phyloP scores from a whole-genome alignment of 106 monocot species.

The Ottelia alismoides region DNA sequence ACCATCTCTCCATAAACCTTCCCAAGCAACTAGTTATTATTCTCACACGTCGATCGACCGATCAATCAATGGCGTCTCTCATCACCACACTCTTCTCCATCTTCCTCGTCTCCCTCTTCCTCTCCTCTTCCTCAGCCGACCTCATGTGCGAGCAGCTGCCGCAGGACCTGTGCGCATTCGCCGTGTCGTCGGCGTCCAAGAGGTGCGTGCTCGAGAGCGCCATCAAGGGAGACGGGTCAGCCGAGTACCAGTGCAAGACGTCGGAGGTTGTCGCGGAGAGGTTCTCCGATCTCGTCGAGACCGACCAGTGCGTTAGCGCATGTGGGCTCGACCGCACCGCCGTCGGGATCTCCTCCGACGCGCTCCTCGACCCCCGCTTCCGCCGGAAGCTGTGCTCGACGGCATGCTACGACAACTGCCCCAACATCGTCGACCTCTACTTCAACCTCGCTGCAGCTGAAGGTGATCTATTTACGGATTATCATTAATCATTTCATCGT shows the following conservation, averaged over 20 bases:
- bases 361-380: conserved; percentile 7
- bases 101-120: neutral
- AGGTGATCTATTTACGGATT: too few species aligned
- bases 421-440: conserved; percentile 23
- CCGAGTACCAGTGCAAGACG: conserved; percentile 49
- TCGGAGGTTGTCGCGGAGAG: conserved; percentile 45
- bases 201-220: conserved; percentile 67
- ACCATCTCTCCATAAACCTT: too few species aligned
- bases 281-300: conserved; percentile 57
- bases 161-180: conserved; percentile 59
- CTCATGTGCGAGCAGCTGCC: conserved; percentile 70
- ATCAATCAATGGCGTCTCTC: too few species aligned
- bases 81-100: too few species aligned
- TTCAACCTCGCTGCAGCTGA: conserved; percentile 29
- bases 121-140: conserved; percentile 6
- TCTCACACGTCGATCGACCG: too few species aligned
- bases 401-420: conserved; percentile 12
- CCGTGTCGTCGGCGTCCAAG: conserved; percentile 49
- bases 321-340: conserved; percentile 13
- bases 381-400: conserved; percentile 11
- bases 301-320: conserved; percentile 21
- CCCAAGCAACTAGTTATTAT: too few species aligned
- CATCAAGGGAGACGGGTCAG: conserved; percentile 1
- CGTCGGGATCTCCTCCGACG: conserved; percentile 16
- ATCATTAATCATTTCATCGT: too few species aligned